Conservation (phyloP, 2,329 filamentous ascomycete species). For the Zelopaecilomyces penicillatus region DNA sequence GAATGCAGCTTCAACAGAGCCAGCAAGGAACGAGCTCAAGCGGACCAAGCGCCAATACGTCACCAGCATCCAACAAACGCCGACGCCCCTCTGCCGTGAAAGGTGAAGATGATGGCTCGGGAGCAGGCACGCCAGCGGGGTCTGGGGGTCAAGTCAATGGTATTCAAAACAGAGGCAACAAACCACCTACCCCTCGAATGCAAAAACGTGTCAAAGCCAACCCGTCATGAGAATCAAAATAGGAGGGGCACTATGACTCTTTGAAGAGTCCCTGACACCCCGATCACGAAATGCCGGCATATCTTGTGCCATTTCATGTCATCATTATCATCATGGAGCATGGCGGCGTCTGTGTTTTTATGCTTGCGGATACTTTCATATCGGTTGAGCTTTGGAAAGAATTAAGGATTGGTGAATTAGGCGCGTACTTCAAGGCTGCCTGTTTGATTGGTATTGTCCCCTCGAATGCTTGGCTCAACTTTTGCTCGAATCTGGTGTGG, state of each 20-base stretch:
- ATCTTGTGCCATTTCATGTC: conserved; percentile 17
- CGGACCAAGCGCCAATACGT: conserved; percentile 60
- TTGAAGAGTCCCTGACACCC: not conserved
- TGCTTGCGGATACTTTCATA: conserved; percentile 5
- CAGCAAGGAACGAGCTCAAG: conserved; percentile 60
- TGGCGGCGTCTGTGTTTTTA: conserved; percentile 25
- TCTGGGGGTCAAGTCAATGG: conserved; percentile 42
- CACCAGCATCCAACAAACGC: conserved; percentile 52
- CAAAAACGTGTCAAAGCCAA: conserved; percentile 46
- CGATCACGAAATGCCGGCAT: not conserved
- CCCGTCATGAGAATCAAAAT: conserved; percentile 19
- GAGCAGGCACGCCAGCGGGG: conserved; percentile 39
- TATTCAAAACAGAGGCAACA: conserved; percentile 40
- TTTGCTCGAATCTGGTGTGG: too few species aligned
- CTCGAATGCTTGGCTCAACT: too few species aligned
- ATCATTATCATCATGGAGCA: conserved; percentile 25
- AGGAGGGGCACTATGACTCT: not conserved
- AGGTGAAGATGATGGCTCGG: conserved; percentile 44
- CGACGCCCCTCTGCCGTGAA: conserved; percentile 50
- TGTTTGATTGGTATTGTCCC: too few species aligned
- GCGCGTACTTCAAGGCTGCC: too few species aligned
- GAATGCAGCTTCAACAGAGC: conserved; percentile 59
- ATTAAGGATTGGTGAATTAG: too few species aligned
- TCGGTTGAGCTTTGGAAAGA: too few species aligned
- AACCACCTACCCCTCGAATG: conserved; percentile 50